Base-by-base conservation (phyloP, 768 basidiomycete genomes). In the Leccinum barrowsii region DNA sequence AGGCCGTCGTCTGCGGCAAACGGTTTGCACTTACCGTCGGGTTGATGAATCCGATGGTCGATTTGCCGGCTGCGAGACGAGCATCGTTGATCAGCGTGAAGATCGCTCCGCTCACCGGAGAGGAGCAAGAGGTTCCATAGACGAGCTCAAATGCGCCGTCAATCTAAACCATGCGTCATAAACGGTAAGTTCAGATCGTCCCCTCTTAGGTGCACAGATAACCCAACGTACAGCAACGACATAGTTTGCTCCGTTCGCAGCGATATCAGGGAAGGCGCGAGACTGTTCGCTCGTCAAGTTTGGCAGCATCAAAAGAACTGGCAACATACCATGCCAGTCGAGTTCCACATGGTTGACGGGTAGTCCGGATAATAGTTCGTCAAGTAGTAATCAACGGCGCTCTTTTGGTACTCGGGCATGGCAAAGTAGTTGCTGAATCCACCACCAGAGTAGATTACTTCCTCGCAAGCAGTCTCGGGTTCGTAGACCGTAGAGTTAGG, bases 351-450 rank as follows among this genome's bases (percentile, higher is more conserved):
- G 37, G 12, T 34, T 1, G 61, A 1, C 0, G 68, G 61, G 59
- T 69, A 69, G 12, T 63, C 17, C 59, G 74, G 59, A 63, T 63
- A 46, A 60, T 74, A 63, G 67, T 76, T 50, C 30, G 58, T 44
- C 47, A 76, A 50, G 63, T 72, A 77, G n/a, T 60, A 56, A 47
- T 67, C 58, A 32, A 76, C 77, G 5, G 70, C 69, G 3, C 50
- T 53, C 52, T 70, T 69, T 63, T 77, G 78, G 59, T 81, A 82
- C 0, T 58, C 56, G 3, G 79, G 77, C 28, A 73, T 73, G 4
- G 73, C 54, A 66, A 82, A 81, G 57, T 74, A 71, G 75, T 71
- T 76, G 63, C 78, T 74, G 66, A 71, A 75, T 37, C 74, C 73
- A 13, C 73, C 73, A 37, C 71, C 63, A 28, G 68, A 66, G 56